phyloP scores from a whole-genome alignment of 257 asterid genomes.

The Solanum microdontum region DNA sequence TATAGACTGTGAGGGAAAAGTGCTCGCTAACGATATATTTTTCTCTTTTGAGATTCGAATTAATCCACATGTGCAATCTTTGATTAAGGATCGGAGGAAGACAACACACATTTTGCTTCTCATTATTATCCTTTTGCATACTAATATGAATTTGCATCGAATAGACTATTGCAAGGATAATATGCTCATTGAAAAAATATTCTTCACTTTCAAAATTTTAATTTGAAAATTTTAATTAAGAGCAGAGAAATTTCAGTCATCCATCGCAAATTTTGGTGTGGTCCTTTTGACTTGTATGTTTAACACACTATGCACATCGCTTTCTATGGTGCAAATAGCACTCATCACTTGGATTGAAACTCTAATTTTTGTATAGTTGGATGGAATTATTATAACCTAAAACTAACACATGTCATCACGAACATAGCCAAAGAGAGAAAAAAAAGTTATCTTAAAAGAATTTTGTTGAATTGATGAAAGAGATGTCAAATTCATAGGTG shows the following conservation, averaged over 20 bases:
- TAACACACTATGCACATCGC: background rate
- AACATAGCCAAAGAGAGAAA: background rate
- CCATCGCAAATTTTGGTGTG: background rate
- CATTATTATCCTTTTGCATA: too few species aligned
- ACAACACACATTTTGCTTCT: background rate
- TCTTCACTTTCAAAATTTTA: background rate
- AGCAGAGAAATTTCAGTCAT: background rate
- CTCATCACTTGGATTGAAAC: background rate
- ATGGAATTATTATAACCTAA: background rate
- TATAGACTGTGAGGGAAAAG: too few species aligned
- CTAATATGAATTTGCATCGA: background rate
- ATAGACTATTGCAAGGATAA: background rate
- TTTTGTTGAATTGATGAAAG: background rate
- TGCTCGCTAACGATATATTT: too few species aligned
- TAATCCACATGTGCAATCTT: too few species aligned
- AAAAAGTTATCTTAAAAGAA: too few species aligned
- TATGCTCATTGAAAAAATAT: background rate
- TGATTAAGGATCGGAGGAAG: background rate
- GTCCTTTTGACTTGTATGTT: background rate
- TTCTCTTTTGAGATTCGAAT: too few species aligned
- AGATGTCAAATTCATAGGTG: background rate
- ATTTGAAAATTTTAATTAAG: background rate
- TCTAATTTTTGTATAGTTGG: background rate
- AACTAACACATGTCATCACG: background rate
- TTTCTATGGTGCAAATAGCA: background rate